Base-by-base conservation (phyloP, 169 alveolate genomes). In the Babesia gibsoni region DNA sequence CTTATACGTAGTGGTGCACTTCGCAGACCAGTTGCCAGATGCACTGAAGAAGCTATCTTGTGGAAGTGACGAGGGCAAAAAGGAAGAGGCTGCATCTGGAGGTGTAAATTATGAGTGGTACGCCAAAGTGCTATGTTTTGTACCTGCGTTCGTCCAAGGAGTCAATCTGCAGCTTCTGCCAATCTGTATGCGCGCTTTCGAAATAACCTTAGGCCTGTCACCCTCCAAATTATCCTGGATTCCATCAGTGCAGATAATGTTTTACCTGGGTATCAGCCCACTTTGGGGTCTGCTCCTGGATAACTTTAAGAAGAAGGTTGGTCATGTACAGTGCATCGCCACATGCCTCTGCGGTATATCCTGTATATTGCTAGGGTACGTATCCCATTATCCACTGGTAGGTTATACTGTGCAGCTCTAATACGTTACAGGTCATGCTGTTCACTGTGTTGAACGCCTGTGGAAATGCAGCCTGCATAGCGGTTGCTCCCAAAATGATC, bases 271-370 rank as follows among this genome's bases (percentile, higher is more conserved):
- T 1, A 27, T 35, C 59, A 27, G 59, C 39, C 3, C 18, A 20
- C 30, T 50, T 20, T 50, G 59, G 59, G 59, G 59, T 5, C 30
- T n/a, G 14, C 18, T 50, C 3, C 20, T 23, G 0, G 59, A 50
- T 66, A 87, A 82, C 45, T 87, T 83, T 75, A n/a, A n/a, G n/a
- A n/a, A n/a, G n/a, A 91, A 95, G 20, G 63, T 91, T 58, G 86
- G 88, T 52, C 85, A 90, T 84, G 84, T 93, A 65, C 69, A 90
- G 42, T 93, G 90, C 27, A 77, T 83, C 43, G 97, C 94, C 20
- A 78, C 91, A 20, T 68, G 89, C 14, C 79, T 84, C 30, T 88
- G 95, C 91, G 97, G 97, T 16, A 45, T 92, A 20, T 84, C 91
- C 25, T 89, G 94, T 0, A 90, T 91, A 8, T 50, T 83, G 16